Evolutionary conservation across 1,284 basidiomycete species (phyloP).

Genomic region (Tremellales sp.): DNA sequence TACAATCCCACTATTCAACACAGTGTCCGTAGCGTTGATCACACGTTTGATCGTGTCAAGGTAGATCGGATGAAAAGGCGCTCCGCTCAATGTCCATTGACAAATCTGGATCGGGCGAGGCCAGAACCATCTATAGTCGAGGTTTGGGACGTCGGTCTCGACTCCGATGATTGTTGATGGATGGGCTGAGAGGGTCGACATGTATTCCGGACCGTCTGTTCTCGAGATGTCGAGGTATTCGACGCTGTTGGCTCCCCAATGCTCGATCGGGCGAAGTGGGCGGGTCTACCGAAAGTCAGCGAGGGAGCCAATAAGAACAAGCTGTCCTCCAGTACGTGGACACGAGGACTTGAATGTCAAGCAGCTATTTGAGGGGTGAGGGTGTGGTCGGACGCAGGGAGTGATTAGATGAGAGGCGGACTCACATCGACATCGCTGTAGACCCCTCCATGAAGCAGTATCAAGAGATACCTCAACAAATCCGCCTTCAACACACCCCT

Average conservation of each 20-base stretch:
- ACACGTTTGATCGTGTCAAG: constrained; percentile 45
- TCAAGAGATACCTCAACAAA: constrained; percentile 46
- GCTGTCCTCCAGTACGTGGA: too few species aligned
- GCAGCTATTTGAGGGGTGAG: too few species aligned
- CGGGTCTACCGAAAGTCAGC: constrained; percentile 18
- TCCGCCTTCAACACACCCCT: constrained; percentile 48
- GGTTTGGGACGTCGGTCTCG: constrained; percentile 45
- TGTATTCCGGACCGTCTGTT: too few species aligned
- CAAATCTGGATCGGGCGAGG: constrained; percentile 42
- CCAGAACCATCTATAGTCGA: too few species aligned
- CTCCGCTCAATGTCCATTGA: constrained; percentile 47
- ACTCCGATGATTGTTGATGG: constrained; percentile 45
- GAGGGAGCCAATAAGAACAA: neutral
- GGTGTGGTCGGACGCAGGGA: too few species aligned
- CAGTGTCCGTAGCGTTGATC: constrained; percentile 33
- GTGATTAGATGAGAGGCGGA: too few species aligned
- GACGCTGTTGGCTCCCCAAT: constrained; percentile 35
- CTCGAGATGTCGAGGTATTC: constrained; percentile 31
- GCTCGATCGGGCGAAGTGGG: constrained; percentile 32
- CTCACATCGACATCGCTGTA: constrained; percentile 47
- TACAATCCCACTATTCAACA: constrained; percentile 15
- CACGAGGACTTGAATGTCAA: too few species aligned
- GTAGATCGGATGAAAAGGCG: constrained; percentile 47
- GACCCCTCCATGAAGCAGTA: constrained; percentile 45
- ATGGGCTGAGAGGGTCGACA: constrained; percentile 26